phyloP scores from a whole-genome alignment of 2,329 filamentous ascomycete species.

The Penicillium concentricum region DNA sequence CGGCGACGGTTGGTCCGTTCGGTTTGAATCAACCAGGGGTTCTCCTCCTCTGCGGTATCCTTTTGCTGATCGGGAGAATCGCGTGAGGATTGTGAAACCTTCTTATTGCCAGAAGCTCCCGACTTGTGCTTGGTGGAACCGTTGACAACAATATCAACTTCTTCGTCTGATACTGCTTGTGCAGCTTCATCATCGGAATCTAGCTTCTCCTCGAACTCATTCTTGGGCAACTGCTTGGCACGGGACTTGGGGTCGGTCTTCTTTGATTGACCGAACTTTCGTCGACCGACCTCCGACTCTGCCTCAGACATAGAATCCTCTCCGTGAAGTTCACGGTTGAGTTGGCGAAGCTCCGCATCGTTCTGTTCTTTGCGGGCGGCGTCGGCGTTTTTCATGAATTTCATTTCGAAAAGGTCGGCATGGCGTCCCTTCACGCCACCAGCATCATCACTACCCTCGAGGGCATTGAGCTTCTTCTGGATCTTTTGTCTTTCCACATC shows the following conservation, averaged over 20 bases:
- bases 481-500: slow-evolving; percentile 39
- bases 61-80: slow-evolving; percentile 17
- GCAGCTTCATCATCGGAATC: slow-evolving; percentile 50
- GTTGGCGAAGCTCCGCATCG: slow-evolving; percentile 68
- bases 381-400: slow-evolving; percentile 92
- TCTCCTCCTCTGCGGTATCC: slow-evolving; percentile 31
- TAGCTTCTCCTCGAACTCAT: slow-evolving; percentile 62
- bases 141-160: slow-evolving; percentile 39
- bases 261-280: slow-evolving; percentile 41
- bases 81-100: slow-evolving; percentile 13
- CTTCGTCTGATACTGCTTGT: slow-evolving; percentile 25
- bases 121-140: slow-evolving; percentile 21
- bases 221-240: slow-evolving; percentile 36
- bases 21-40: slow-evolving; percentile 40
- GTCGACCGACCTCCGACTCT: slow-evolving; percentile 64
- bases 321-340: slow-evolving; percentile 68
- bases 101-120: slow-evolving; percentile 19
- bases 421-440: slow-evolving; percentile 47
- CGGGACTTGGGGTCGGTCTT: slow-evolving; percentile 29
- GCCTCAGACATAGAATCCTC: slow-evolving; percentile 58
- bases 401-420: slow-evolving; percentile 75
- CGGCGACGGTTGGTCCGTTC: slow-evolving; percentile 35
- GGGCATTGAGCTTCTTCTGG: slow-evolving; percentile 44
- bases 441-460: slow-evolving; percentile 51
- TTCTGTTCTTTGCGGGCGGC: slow-evolving; percentile 74